A percentile compares a stretch with the other conserved stretches of the same genome.
Conservation (phyloP, 1,284 basidiomycete genomes). For the Rhodofomes roseus region DNA sequence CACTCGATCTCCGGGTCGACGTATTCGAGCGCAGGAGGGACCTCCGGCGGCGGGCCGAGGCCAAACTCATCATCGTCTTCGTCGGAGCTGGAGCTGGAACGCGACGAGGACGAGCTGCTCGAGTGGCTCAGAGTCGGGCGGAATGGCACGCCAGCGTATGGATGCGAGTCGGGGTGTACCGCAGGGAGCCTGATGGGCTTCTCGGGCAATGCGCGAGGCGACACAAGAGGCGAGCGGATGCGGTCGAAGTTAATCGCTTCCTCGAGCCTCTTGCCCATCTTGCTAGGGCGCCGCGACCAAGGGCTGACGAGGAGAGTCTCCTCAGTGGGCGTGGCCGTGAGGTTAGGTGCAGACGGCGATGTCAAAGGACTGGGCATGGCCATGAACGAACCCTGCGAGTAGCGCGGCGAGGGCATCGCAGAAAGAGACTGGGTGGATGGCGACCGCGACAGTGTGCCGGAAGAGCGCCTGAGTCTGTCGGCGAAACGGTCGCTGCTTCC, state of each 20-base stretch:
- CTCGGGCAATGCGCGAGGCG: background rate
- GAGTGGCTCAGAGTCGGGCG: background rate
- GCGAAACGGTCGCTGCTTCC: constrained; percentile 1
- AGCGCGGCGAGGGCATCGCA: background rate
- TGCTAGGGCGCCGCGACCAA: background rate
- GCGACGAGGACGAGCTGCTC: background rate
- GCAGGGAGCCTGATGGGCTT: background rate
- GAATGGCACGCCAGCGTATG: background rate
- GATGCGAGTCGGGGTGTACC: background rate
- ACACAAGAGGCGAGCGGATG: constrained; percentile 2
- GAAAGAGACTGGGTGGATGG: background rate
- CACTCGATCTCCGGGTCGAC: constrained; percentile 14
- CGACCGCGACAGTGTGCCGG: background rate
- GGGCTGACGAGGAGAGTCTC: background rate
- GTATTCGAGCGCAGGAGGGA: constrained; percentile 12
- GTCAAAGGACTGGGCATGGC: background rate
- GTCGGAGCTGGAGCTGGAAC: background rate
- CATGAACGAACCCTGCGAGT: background rate
- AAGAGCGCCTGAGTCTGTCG: constrained; percentile 3
- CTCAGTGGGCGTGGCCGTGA: background rate
- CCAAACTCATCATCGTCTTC: constrained; percentile 6
- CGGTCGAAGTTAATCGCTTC: constrained; percentile 8
- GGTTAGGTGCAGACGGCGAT: background rate
- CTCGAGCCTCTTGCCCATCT: constrained; percentile 1
- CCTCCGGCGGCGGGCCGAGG: constrained; percentile 5